Percentiles rank a stretch among this genome's conserved stretches.
Evolutionary conservation across 1,139 yeast genomes (phyloP).

Genomic region (Blastobotrys buckinghamii): DNA sequence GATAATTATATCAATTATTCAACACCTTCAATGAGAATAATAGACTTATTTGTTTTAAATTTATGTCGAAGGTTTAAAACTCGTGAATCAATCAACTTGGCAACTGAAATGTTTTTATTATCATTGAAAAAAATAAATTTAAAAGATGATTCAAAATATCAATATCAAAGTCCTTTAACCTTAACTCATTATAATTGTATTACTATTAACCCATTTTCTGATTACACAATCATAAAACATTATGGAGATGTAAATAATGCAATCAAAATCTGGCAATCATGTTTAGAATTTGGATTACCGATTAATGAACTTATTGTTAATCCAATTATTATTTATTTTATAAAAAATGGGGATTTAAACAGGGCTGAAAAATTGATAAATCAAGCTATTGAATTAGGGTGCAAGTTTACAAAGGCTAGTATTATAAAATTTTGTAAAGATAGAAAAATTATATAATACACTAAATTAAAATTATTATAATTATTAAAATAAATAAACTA

Average conservation of each 20-base stretch:
- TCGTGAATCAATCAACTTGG: conserved; percentile 17
- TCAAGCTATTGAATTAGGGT: conserved; percentile 15
- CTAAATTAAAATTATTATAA: not conserved
- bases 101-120: conserved; percentile 20
- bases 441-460: not conserved
- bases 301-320: conserved; percentile 14
- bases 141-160: conserved; percentile 11
- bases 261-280: conserved; percentile 16
- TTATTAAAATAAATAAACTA: not conserved
- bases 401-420: not conserved
- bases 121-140: conserved; percentile 16
- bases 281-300: conserved; percentile 14
- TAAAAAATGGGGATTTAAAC: conserved; percentile 11
- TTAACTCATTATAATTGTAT: conserved; percentile 13
- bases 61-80: conserved; percentile 18
- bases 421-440: not conserved
- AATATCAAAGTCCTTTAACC: conserved; percentile 10
- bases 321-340: conserved; percentile 20
- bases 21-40: conserved; percentile 13
- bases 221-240: conserved; percentile 1
- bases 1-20: conserved; percentile 11
- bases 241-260: conserved; percentile 18
- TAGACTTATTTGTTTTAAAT: conserved; percentile 25
- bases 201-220: conserved; percentile 9
- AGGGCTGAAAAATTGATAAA: conserved; percentile 18